Base-by-base conservation (phyloP, 2,329 filamentous ascomycete genomes). In the Calonectria pseudoreteaudii region DNA sequence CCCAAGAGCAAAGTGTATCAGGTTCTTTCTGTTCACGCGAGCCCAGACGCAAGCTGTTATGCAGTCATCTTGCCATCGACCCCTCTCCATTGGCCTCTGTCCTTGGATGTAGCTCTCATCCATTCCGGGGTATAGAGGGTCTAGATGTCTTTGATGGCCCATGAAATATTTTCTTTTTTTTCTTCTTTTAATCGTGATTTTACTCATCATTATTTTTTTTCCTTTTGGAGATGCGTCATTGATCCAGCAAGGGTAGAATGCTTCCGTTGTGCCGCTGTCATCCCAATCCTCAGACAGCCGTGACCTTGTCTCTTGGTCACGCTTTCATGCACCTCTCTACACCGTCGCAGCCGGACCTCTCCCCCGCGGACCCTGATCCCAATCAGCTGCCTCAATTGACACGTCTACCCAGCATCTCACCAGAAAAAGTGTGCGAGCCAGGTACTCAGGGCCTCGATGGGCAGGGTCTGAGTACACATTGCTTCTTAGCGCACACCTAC, bases 341-440 rank as follows among this genome's bases (percentile, higher is more conserved):
- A 76, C 71, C 78, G 74, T 74, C 60, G 53, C 67, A 75, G 66
- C 56, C 65, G 66, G 31, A 65, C 44, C 60, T 65, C 44, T 66
- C 72, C 73, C 66, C 68, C 73, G 75, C 76, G 75, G 50, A 36
- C 76, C 73, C 67, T 49, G 68, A 77, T 71, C 78, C 75, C 72
- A 78, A 80, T 80, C 78, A 79, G 79, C 78, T 77, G 78, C 78
- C 62, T 79, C 78, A 77, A 76, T 78, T 75, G 66, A 69, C 62
- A 70, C 68, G 52, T 69, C 66, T 66, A 26, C 41, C 30, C 52
- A 28, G 52, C 38, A 58, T 50, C 64, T 49, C 38, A 47, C 36
- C 36, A 26, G 36, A 38, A 68, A 30, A 31, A 30, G 18, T 8
- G 18, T 6, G 18, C 26, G 34, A 52, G 41, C 47, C 41, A 50